These are phyloP conservation scores for Microsporum ferrugineum DNA, from an alignment of 2,329 filamentous ascomycete genomes.

Conservation along the genomic window DNA sequence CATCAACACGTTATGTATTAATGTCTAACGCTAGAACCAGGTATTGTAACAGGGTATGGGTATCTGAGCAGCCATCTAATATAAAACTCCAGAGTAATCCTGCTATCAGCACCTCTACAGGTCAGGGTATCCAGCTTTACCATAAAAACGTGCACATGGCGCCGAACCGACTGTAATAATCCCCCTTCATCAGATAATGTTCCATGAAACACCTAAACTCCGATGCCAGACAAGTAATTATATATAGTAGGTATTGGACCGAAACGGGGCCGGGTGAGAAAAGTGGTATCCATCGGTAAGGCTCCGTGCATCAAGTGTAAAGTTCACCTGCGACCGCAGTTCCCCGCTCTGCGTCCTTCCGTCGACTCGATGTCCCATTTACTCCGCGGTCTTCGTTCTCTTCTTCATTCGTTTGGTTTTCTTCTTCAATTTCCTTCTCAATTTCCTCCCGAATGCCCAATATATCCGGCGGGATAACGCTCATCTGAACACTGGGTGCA, in stretches of 20 bases:
- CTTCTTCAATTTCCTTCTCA: slow-evolving; percentile 37
- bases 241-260: neutral
- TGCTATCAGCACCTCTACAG: neutral
- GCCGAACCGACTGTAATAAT: neutral
- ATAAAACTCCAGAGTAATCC: neutral
- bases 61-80: neutral
- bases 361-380: slow-evolving; percentile 15
- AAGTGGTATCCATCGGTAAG: neutral
- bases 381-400: slow-evolving; percentile 29
- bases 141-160: neutral
- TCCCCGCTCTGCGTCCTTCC: slow-evolving; percentile 28
- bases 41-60: neutral
- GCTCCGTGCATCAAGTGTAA: slow-evolving; percentile 20
- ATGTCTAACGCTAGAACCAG: neutral
- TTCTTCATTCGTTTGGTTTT: slow-evolving; percentile 29
- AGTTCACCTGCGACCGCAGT: slow-evolving; percentile 24
- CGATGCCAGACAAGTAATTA: neutral
- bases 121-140: neutral
- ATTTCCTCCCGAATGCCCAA: slow-evolving; percentile 42
- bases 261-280: neutral
- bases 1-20: neutral
- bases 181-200: neutral
- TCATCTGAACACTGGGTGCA: slow-evolving; percentile 79
- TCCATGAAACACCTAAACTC: neutral
- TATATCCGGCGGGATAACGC: slow-evolving; percentile 66